Conservation (phyloP, 257 asterid species). For the Linderniella brevidens region DNA sequence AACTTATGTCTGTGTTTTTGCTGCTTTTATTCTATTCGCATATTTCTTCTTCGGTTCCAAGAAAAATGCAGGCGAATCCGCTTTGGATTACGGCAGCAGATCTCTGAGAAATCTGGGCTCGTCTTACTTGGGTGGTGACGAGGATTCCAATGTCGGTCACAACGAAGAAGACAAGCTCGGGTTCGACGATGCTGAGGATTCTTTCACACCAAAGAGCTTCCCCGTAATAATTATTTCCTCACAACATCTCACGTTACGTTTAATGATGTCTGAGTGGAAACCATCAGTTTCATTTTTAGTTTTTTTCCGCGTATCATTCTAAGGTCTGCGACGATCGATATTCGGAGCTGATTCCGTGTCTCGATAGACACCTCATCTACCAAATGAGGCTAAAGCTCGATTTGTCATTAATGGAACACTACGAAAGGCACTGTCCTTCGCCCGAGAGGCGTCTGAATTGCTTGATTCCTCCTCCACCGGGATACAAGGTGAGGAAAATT, state of each 20-base stretch:
- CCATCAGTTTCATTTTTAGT: constrained; percentile 5
- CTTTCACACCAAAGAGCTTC: constrained; percentile 37
- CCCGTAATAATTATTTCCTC: constrained; percentile 33
- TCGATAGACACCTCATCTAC: constrained; percentile 85
- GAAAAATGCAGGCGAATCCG: constrained; percentile 50
- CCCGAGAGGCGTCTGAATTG: constrained; percentile 77
- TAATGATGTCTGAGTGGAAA: constrained; percentile 8
- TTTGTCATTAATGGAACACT: constrained; percentile 93
- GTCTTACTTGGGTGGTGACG: constrained; percentile 69
- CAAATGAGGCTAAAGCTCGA: constrained; percentile 88
- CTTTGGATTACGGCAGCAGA: constrained; percentile 68
- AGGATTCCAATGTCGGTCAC: constrained; percentile 43
- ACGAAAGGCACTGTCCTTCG: constrained; percentile 84
- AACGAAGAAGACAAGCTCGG: constrained; percentile 42
- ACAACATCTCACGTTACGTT: neutral
- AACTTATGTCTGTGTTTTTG: constrained; percentile 35
- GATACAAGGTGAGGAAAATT: constrained; percentile 44
- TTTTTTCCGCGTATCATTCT: constrained; percentile 11
- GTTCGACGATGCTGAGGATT: constrained; percentile 48
- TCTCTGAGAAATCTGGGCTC: constrained; percentile 71
- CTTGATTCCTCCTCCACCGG: constrained; percentile 80
- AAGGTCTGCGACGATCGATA: constrained; percentile 98
- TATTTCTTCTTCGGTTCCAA: constrained; percentile 54
- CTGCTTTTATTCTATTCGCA: constrained; percentile 31
- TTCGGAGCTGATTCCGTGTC: constrained; percentile 94